Evolutionary conservation across 2,329 filamentous ascomycete species (phyloP), one percentile per base, ranked within the genome.

Genomic region (Ascochyta viciae-villosae): DNA sequence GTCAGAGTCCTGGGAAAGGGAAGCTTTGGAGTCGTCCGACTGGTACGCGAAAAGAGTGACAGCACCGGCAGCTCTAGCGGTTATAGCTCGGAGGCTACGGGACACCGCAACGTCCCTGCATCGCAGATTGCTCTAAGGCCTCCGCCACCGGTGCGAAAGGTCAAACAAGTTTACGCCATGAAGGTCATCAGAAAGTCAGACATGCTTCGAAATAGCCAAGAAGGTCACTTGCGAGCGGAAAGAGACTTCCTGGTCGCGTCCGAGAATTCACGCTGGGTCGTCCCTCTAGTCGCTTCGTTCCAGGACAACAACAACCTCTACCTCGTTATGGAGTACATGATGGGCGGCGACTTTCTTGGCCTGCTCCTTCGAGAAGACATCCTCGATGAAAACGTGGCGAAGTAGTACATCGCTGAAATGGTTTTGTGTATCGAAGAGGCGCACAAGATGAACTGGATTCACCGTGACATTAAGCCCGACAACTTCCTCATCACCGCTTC

Each of bases 271-370:
- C 85, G 84, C 58, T 98, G 93, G 94, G 87, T 96, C 42, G 91
- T 98, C 2, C 91, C 93, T 0, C 80, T 99, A 33, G 84, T 96
- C 46, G 84, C 91, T 45, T 95, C 92, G 69, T 98, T 98, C 63
- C 92, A 98, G 74, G 95, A 98, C 72, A 80, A 85, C 33, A 83
- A 85, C 38, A 91, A 91, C 65, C 82, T 99, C 6, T 98, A 98
- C 68, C 85, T 99, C 6, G 90, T 97, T 48, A 97, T 98, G 92
- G 93, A 98, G 57, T 99, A 96, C 72, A 97, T 97, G 92, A 89
- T 96, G 2, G 95, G 94, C 0, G 94, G 95, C 0, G 94, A 99
- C 73, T 98, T 99, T 64, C 82, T 99, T 0, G 91, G 91, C 1
- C 77, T 97, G 0, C 79, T 99, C 15, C 89, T 97, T 51, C 87